phyloP scores from a whole-genome alignment of 495 filamentous ascomycete species.

The Zalerion maritima region DNA sequence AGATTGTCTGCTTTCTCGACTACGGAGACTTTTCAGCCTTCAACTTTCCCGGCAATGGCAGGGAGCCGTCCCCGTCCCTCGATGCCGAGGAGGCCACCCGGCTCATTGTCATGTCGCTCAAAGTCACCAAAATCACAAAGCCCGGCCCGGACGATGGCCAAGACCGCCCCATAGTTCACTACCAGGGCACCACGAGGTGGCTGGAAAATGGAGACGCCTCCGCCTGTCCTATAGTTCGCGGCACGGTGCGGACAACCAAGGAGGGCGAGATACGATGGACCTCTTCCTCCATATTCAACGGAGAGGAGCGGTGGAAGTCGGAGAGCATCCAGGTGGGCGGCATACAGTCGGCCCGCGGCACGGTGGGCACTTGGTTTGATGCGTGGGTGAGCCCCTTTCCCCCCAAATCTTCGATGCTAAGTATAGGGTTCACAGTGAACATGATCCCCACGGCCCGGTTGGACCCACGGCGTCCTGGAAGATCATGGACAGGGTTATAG shows the following conservation, averaged over 20 bases:
- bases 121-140: slow-evolving; percentile 34
- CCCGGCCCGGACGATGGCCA: slow-evolving; percentile 36
- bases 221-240: slow-evolving; percentile 14
- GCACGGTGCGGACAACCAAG: slow-evolving; percentile 38
- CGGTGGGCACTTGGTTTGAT: slow-evolving; percentile 54
- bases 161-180: slow-evolving; percentile 41
- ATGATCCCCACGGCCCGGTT: slow-evolving; percentile 41
- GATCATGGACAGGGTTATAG: slow-evolving; percentile 25
- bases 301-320: slow-evolving; percentile 47
- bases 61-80: slow-evolving; percentile 35
- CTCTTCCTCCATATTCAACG: slow-evolving; percentile 43
- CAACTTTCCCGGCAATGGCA: slow-evolving; percentile 37
- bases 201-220: slow-evolving; percentile 25
- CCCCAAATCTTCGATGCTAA: neutral
- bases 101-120: slow-evolving; percentile 47
- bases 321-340: slow-evolving; percentile 55
- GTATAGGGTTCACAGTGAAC: slow-evolving; percentile 25
- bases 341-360: slow-evolving; percentile 37
- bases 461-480: slow-evolving; percentile 61
- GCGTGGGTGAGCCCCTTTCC: slow-evolving; percentile 24
- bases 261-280: slow-evolving; percentile 56
- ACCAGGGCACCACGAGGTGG: slow-evolving; percentile 37
- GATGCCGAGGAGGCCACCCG: slow-evolving; percentile 43
- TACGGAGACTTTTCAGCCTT: slow-evolving; percentile 47
- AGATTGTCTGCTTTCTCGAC: slow-evolving; percentile 42